A percentile compares a stretch with the other conserved stretches of the same genome.
Conservation (phyloP, 129 eudicot species). For the Ambrosia trifida region DNA sequence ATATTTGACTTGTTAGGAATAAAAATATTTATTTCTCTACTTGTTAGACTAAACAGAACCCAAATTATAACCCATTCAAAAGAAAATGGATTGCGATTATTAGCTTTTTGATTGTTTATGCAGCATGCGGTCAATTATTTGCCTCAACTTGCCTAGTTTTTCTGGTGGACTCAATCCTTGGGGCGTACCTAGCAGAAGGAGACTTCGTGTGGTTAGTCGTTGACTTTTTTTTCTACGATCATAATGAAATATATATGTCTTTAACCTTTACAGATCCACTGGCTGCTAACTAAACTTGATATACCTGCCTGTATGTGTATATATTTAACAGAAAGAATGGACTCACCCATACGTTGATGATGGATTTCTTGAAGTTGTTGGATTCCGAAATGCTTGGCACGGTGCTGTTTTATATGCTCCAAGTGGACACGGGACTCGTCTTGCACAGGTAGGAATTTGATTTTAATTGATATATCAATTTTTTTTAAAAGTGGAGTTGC, state of each 20-base stretch:
- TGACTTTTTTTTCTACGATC: not conserved
- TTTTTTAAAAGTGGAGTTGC: not conserved
- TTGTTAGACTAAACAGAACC: too few species aligned
- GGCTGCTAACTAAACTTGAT: not conserved
- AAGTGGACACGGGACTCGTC: slow-evolving; percentile 95
- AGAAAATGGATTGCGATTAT: too few species aligned
- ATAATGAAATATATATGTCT: not conserved
- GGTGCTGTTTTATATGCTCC: slow-evolving; percentile 86
- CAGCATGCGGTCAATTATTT: slow-evolving; percentile 82
- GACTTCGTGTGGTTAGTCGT: slow-evolving; percentile 49
- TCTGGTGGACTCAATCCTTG: slow-evolving; percentile 95
- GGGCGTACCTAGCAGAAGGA: slow-evolving; percentile 72
- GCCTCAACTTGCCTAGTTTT: slow-evolving; percentile 94
- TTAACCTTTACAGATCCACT: slow-evolving; percentile 10
- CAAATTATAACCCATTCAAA: too few species aligned
- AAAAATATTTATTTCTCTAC: not conserved
- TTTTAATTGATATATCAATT: not conserved
- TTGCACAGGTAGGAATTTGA: slow-evolving; percentile 76
- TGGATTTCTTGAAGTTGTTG: slow-evolving; percentile 85
- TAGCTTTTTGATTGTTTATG: slow-evolving; percentile 17
- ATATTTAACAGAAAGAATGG: slow-evolving; percentile 51
- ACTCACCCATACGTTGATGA: slow-evolving; percentile 82
- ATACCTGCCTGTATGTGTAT: not conserved
- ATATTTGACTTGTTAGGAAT: not conserved
- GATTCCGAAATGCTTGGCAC: slow-evolving; percentile 98